phyloP scores from a whole-genome alignment of 768 basidiomycete genomes.

The Suillus brevipes region DNA sequence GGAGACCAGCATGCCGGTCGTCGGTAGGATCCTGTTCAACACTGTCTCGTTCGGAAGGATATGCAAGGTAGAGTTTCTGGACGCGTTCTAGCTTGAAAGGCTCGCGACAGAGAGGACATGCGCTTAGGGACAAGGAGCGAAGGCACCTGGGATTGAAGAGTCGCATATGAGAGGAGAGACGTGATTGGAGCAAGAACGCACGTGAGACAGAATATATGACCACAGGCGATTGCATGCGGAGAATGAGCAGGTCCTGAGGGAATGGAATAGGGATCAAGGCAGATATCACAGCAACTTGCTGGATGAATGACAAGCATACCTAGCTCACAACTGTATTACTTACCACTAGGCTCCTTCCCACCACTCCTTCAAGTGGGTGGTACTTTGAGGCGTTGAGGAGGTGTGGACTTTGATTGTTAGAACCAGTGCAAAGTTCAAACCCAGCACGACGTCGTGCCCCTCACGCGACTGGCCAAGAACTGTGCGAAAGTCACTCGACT shows the following conservation, averaged over 20 bases:
- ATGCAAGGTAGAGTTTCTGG: conserved; percentile 64
- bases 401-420: background rate
- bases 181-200: conserved; percentile 37
- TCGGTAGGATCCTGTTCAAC: conserved; percentile 43
- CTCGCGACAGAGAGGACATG: conserved; percentile 70
- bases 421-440: conserved; percentile 1
- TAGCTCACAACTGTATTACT: conserved; percentile 20
- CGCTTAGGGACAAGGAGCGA: conserved; percentile 45
- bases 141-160: conserved; percentile 47
- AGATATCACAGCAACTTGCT: conserved; percentile 74
- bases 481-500: background rate
- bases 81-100: conserved; percentile 53
- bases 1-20: conserved; percentile 33
- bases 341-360: background rate
- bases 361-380: background rate
- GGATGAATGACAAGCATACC: conserved; percentile 65
- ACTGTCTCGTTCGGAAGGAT: conserved; percentile 38
- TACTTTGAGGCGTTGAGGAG: background rate
- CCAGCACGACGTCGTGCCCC: background rate
- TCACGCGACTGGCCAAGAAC: background rate
- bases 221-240: conserved; percentile 74
- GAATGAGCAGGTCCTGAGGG: conserved; percentile 49
- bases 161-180: conserved; percentile 10
- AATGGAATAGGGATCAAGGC: conserved; percentile 58
- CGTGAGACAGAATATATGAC: conserved; percentile 73